Percentiles rank a stretch among this genome's conserved stretches.
phyloP scores from a whole-genome alignment of 75 land plant genomes.

The Larix kaempferi region DNA sequence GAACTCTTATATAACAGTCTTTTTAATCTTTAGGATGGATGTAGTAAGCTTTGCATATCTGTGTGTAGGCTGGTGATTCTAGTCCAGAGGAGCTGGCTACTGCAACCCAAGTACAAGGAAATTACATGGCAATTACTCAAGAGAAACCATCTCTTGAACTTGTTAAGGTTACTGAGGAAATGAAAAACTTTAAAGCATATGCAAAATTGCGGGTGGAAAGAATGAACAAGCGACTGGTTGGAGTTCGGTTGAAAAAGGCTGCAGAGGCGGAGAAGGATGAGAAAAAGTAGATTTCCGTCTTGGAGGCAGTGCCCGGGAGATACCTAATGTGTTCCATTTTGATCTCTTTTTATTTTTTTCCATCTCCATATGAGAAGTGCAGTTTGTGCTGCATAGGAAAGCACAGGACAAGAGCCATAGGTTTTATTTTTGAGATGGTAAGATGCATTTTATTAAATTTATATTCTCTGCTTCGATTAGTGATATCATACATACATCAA shows the following conservation, averaged over 20 bases:
- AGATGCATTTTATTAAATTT: too few species aligned
- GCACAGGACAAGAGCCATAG: too few species aligned
- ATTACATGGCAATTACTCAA: conserved; percentile 52
- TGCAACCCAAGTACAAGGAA: conserved; percentile 64
- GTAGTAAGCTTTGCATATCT: background rate
- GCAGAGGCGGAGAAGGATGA: conserved; percentile 76
- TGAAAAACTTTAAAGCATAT: conserved; percentile 62
- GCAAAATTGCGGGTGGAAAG: conserved; percentile 60
- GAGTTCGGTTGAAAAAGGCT: conserved; percentile 56
- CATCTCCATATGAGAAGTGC: too few species aligned
- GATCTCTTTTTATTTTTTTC: too few species aligned
- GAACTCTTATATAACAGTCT: background rate
- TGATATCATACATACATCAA: too few species aligned
- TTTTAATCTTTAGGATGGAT: background rate
- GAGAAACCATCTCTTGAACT: conserved; percentile 59
- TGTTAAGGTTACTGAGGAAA: conserved; percentile 62
- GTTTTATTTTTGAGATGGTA: too few species aligned
- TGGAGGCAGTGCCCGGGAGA: too few species aligned
- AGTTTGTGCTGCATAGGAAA: too few species aligned
- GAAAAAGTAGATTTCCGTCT: conserved; percentile 33
- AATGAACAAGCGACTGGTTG: conserved; percentile 51
- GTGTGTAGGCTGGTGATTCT: conserved; percentile 60
- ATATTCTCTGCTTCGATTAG: too few species aligned
- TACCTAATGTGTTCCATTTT: too few species aligned
- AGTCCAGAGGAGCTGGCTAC: conserved; percentile 55